Percentiles rank a stretch among this genome's conserved stretches.
These are phyloP conservation scores for Laetiporus sulphureus DNA, from an alignment of 1,284 basidiomycete genomes.

Conservation along the genomic window DNA sequence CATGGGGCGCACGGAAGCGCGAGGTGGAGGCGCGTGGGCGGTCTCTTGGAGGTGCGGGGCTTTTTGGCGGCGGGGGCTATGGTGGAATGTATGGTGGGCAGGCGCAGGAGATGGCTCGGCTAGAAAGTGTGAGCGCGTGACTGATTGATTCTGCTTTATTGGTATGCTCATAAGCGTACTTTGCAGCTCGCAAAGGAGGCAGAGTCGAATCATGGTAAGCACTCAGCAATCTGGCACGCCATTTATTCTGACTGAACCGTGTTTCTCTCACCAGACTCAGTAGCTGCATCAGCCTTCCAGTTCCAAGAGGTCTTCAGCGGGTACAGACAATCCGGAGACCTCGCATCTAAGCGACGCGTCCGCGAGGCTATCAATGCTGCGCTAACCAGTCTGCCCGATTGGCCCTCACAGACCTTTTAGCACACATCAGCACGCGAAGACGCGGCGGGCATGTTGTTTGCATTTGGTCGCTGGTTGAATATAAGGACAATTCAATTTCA, in stretches of 20 bases:
- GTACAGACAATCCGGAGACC: conserved; percentile 33
- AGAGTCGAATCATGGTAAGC: conserved; percentile 25
- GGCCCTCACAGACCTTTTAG: conserved; percentile 21
- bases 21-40: conserved; percentile 25
- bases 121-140: conserved; percentile 27
- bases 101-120: conserved; percentile 26
- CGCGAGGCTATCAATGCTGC: conserved; percentile 35
- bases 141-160: too few relatives aligned
- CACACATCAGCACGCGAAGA: too few relatives aligned
- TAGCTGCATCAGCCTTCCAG: conserved; percentile 31
- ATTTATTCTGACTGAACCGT: background rate
- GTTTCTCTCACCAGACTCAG: conserved; percentile 21
- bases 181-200: conserved; percentile 29
- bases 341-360: conserved; percentile 32
- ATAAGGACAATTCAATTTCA: too few relatives aligned
- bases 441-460: too few relatives aligned
- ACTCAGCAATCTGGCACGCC: conserved; percentile 4
- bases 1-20: conserved; percentile 27
- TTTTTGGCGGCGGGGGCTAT: conserved; percentile 25
- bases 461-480: too few relatives aligned
- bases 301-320: conserved; percentile 30
- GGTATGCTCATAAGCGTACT: too few relatives aligned
- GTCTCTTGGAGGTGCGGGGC: conserved; percentile 23
- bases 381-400: conserved; percentile 29
- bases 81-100: conserved; percentile 22